Conservation (phyloP, 441 rosid genomes). For the Adansonia rubrostipa region DNA sequence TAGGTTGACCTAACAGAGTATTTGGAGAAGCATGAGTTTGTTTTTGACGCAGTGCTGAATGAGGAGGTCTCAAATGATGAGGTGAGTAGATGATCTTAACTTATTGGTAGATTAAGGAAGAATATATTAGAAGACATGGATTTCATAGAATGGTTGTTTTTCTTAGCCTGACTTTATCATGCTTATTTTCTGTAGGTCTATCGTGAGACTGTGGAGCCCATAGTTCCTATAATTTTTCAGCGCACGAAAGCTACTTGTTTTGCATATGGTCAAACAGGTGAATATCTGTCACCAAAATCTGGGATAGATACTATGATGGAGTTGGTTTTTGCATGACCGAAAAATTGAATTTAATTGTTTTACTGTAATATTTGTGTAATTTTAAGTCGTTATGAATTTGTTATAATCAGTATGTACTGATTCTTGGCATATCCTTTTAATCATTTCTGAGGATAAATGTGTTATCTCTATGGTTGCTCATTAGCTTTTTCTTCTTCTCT, state of each 20-base stretch:
- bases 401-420: neutral
- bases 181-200: constrained; percentile 64
- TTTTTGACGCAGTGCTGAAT: constrained; percentile 91
- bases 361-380: constrained; percentile 10
- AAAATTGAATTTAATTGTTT: neutral
- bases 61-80: constrained; percentile 97
- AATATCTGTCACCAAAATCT: constrained; percentile 21
- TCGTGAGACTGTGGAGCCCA: constrained; percentile 92
- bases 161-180: constrained; percentile 20
- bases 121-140: neutral
- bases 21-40: constrained; percentile 92
- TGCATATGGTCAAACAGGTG: constrained; percentile 99
- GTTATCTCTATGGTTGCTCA: neutral
- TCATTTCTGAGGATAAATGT: neutral
- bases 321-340: neutral
- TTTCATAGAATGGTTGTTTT: neutral
- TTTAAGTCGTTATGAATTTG: neutral
- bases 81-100: constrained; percentile 50
- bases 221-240: constrained; percentile 93
- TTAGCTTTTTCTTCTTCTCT: neutral
- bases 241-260: constrained; percentile 98
- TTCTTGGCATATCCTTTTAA: neutral
- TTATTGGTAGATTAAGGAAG: constrained; percentile 16
- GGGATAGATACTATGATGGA: constrained; percentile 4
- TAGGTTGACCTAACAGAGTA: constrained; percentile 98